Evolutionary conservation across 1,284 basidiomycete species (phyloP).

Genomic region (Cystobasidiaceae sp.): DNA sequence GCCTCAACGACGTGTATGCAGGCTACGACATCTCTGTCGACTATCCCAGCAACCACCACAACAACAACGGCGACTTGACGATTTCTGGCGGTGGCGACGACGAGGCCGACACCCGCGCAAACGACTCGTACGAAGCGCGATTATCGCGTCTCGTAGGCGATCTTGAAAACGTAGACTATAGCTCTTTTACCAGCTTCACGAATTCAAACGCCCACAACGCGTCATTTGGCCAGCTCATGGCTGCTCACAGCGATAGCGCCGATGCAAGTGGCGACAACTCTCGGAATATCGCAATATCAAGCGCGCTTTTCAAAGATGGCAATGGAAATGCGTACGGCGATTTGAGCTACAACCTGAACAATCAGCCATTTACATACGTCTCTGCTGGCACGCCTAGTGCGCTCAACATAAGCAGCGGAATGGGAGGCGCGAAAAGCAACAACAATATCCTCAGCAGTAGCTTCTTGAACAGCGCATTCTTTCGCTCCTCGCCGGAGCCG

Average conservation of each 20-base stretch:
- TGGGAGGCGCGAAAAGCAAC: too few relatives aligned
- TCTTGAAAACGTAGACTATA: conserved; percentile 29
- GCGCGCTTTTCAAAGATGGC: background rate
- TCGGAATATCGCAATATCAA: conserved; percentile 3
- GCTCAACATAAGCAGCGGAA: background rate
- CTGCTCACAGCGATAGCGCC: background rate
- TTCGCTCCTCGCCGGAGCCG: background rate
- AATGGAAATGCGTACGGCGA: background rate
- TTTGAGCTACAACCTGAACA: background rate
- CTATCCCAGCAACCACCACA: background rate
- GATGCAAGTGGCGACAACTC: background rate
- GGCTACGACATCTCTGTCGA: conserved; percentile 13
- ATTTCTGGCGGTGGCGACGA: background rate
- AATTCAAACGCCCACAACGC: too few relatives aligned
- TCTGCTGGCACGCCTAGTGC: conserved; percentile 8
- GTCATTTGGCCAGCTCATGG: background rate
- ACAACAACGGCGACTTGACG: background rate
- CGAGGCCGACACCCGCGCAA: background rate
- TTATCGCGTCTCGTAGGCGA: conserved; percentile 24
- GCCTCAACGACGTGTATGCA: conserved; percentile 5
- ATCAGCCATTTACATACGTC: conserved; percentile 8
- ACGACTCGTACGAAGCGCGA: conserved; percentile 31
- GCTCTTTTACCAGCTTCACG: background rate
- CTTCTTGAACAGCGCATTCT: background rate
- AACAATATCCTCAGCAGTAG: background rate